Base-by-base conservation (phyloP, 169 alveolate species). In the Plasmodium gonderi region DNA sequence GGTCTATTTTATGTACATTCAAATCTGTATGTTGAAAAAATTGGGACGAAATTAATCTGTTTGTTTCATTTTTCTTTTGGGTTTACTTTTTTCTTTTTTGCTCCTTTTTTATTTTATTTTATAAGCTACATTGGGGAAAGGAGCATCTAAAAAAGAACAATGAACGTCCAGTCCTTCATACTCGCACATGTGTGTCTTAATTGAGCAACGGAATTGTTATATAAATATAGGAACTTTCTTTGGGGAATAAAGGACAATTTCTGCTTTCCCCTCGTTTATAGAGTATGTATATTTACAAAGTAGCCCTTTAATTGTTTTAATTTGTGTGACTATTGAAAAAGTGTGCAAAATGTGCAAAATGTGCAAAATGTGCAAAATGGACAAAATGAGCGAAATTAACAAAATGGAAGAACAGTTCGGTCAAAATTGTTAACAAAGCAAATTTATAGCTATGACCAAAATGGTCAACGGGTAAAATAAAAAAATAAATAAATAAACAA, bases 321-420 rank as follows among this genome's bases (percentile, higher is more conserved):
- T 60, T 60, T 36, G 72, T 36, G 36, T 29, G n/a, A 17, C 17
- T 23, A 36, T 60, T 36, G 9, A 60, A 60, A n/a, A 8, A 60
- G 26, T 3, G 17, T 4, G 72, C 26, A 60, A 60, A 60, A 23
- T 60, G 8, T 17, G 72, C 36, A n/a, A 60, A 60, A 23, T 60
- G 72, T 36, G 33, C 72, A 6, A 60, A 60, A 60, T 60, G 40
- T 23, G 26, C 40, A 3, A 60, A 60, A 36, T 14, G 72, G 26
- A 60, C 31, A 60, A 29, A 60, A n/a, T n/a, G n/a, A n/a, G n/a
- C n/a, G n/a, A n/a, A n/a, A n/a, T n/a, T n/a, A n/a, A n/a, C n/a
- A 1, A 60, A 60, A 60, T 60, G 11, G 72, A 36, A 60, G 36
- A 75, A 75, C 81, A 75, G 64, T 31, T 40, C 81, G 12, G 68